A percentile compares a stretch with the other conserved stretches of the same genome.
phyloP scores from a whole-genome alignment of 352 stramenopile genomes.

The Paralagenidium karlingii region DNA sequence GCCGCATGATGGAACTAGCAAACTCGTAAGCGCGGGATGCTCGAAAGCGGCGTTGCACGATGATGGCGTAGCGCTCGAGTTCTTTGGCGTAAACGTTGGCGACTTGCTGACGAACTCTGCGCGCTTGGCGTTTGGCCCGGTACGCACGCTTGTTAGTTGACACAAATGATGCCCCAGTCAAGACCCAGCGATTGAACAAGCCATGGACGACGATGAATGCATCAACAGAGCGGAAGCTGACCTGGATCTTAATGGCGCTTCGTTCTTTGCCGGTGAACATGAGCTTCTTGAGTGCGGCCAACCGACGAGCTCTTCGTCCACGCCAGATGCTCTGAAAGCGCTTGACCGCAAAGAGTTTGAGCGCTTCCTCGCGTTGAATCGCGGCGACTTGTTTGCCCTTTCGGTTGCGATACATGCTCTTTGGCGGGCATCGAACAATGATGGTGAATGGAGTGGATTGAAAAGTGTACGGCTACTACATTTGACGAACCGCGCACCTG shows the following conservation, averaged over 20 bases:
- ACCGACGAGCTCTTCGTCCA: slow-evolving; percentile 25
- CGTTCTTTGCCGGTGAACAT: slow-evolving; percentile 28
- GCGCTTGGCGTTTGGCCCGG: slow-evolving; percentile 20
- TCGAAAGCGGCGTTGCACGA: slow-evolving; percentile 52
- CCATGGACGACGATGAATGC: too few species aligned
- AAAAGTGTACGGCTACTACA: not conserved
- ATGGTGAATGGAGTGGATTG: not conserved
- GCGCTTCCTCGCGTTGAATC: slow-evolving; percentile 19
- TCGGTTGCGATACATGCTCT: slow-evolving; percentile 50
- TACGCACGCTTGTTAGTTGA: too few species aligned
- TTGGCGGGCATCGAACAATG: not conserved
- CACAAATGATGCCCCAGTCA: too few species aligned
- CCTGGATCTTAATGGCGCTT: slow-evolving; percentile 53
- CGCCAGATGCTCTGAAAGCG: slow-evolving; percentile 60
- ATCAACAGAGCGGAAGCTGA: not conserved
- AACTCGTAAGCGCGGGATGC: slow-evolving; percentile 24
- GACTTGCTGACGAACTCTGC: slow-evolving; percentile 15
- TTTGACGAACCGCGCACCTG: too few species aligned
- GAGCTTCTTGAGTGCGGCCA: slow-evolving; percentile 29
- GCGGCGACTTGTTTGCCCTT: slow-evolving; percentile 17
- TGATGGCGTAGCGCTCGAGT: slow-evolving; percentile 18
- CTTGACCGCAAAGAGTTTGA: slow-evolving; percentile 23
- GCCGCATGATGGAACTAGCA: slow-evolving; percentile 19
- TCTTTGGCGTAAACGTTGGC: slow-evolving; percentile 28
- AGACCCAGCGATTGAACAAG: too few species aligned